Evolutionary conservation across 1,139 yeast genomes (phyloP), one percentile per base, ranked within the genome.

Genomic region (Eremothecium coryli): DNA sequence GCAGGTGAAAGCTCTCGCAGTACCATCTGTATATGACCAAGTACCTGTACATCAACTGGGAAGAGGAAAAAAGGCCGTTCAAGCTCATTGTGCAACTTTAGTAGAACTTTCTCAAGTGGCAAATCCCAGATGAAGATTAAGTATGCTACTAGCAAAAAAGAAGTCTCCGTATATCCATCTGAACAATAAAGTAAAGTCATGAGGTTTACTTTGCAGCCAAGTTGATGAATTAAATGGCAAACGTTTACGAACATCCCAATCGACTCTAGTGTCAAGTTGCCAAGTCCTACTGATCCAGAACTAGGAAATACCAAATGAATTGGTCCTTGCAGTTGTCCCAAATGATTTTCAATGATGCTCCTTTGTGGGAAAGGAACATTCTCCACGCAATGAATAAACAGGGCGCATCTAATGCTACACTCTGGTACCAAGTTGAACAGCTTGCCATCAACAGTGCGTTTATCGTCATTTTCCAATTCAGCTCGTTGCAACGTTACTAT

Each of bases 111-210:
- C 1, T 75, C 60, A 15, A 70, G 54, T 2, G 65, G 41, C 22
- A 71, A 51, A 35, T 80, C 73, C 28, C 74, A 65, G 2, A 80
- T 59, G 56, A 80, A 88, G 42, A 88, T 79, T 38, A 82, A 48
- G 51, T 73, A 86, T 41, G 86, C 73, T 29, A 85, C 62, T 0
- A 76, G 72, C 31, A 88, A 60, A 18, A 88, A 65, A 4, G 95
- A 77, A 41, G 88, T 81, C 53, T 88, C 96, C 0, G 96, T 85
- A 57, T 86, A 88, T 0, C 97, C 97, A 60, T 88, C 96, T 3
- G 82, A 73, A 52, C 95, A 86, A 53, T 78, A 80, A 11, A 86
- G 64, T 41, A 88, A 48, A 1, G 56, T 38, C 3, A 41, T 38
- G 14, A 20, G 35, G 16, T 36, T 27, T n/a, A 18, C 16, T 10